phyloP scores from a whole-genome alignment of 2,329 filamentous ascomycete species.

The Fusarium liriodendri region DNA sequence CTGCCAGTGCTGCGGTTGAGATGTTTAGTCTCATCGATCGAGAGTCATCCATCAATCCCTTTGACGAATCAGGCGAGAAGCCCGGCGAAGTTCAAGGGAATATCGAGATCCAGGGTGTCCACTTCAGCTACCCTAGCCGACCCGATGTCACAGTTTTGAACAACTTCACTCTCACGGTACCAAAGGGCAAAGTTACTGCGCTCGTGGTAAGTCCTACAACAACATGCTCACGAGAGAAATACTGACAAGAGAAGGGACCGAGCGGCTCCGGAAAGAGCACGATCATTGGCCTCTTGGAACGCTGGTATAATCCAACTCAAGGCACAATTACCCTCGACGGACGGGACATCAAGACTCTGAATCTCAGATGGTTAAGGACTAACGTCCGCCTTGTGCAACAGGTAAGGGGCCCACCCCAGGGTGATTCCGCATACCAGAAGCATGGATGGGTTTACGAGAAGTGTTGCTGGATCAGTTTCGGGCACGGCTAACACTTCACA shows the following conservation, averaged over 20 bases:
- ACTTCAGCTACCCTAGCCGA: constrained; percentile 56
- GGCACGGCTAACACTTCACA: neutral
- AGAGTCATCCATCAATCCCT: constrained; percentile 48
- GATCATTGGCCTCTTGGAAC: constrained; percentile 51
- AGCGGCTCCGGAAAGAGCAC: constrained; percentile 53
- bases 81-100: constrained; percentile 39
- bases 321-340: constrained; percentile 50
- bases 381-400: constrained; percentile 50
- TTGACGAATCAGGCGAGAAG: constrained; percentile 43
- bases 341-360: constrained; percentile 41
- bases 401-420: too few relatives aligned
- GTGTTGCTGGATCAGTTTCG: neutral
- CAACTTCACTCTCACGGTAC: constrained; percentile 53
- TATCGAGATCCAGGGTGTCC: constrained; percentile 51
- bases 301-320: constrained; percentile 48
- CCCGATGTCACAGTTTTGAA: constrained; percentile 53
- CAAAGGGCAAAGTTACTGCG: constrained; percentile 56
- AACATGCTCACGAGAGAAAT: neutral
- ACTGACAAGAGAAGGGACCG: constrained; percentile 18
- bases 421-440: too few relatives aligned
- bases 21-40: constrained; percentile 46
- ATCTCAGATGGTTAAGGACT: constrained; percentile 50
- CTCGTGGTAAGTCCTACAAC: constrained; percentile 44
- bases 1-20: constrained; percentile 44
- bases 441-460: neutral